Base-by-base conservation (phyloP, 164 flowering plant species). In the Kingdonia uniflora region DNA sequence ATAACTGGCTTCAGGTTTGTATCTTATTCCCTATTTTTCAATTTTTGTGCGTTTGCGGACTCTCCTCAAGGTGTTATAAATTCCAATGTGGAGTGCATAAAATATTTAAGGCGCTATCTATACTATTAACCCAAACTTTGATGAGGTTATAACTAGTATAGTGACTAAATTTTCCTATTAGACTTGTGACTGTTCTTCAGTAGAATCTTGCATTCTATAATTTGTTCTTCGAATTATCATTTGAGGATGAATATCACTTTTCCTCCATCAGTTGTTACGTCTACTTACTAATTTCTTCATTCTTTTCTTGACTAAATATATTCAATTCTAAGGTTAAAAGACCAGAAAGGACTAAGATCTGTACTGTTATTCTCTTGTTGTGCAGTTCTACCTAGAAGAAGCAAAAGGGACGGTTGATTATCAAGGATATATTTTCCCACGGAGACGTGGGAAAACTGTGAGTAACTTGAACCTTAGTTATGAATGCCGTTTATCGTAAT, bases 1-100 rank as follows among this genome's bases (percentile, higher is more conserved):
- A 88, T 61, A 92, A 92, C 64, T 88, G 98, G 98, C 75, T 92
- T 76, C 98, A 92, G 95, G 98, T 84, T 42, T 23, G 44, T 29
- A 40, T 46, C 14, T 44, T 42, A 16, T 49, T 8, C 35, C 4
- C 8, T 8, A n/a, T n/a, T n/a, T n/a, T n/a, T n/a, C n/a, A n/a
- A n/a, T n/a, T n/a, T n/a, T n/a, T n/a, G n/a, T n/a, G n/a, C n/a
- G n/a, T n/a, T n/a, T n/a, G n/a, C n/a, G n/a, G n/a, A n/a, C n/a
- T n/a, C n/a, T n/a, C n/a, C n/a, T n/a, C n/a, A n/a, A n/a, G n/a
- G n/a, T n/a, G n/a, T n/a, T n/a, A n/a, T n/a, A n/a, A n/a, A n/a
- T n/a, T n/a, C n/a, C n/a, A n/a, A n/a, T n/a, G n/a, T n/a, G n/a
- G n/a, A n/a, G n/a, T n/a, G n/a, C n/a, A n/a, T n/a, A n/a, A n/a